Percentiles rank a stretch among this genome's conserved stretches.
phyloP scores from a whole-genome alignment of 1,284 basidiomycete species.

The Tilletia walkeri region DNA sequence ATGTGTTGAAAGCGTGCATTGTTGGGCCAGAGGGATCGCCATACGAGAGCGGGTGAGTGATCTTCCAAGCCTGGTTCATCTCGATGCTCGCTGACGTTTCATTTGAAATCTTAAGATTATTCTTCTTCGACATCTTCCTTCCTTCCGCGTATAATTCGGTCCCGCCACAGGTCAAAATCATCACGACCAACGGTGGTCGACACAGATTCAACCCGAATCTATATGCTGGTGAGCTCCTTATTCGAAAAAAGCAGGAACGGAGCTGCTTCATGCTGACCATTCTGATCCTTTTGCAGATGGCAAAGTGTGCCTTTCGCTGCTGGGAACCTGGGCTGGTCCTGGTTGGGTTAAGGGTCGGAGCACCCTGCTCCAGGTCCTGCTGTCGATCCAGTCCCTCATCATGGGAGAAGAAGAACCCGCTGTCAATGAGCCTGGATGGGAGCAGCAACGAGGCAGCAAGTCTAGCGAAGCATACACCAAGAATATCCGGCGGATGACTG shows the following conservation, averaged over 20 bases:
- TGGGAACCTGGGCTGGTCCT: slow-evolving; percentile 70
- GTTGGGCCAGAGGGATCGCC: slow-evolving; percentile 23
- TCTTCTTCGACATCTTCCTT: slow-evolving; percentile 83
- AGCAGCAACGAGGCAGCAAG: neutral
- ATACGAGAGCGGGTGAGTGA: slow-evolving; percentile 16
- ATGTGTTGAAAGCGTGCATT: slow-evolving; percentile 22
- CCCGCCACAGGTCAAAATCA: slow-evolving; percentile 79
- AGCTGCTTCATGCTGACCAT: neutral
- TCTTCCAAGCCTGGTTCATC: neutral
- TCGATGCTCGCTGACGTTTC: neutral
- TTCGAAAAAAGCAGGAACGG: neutral
- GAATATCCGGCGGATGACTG: slow-evolving; percentile 22
- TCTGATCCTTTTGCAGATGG: slow-evolving; percentile 60
- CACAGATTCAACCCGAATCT: slow-evolving; percentile 88
- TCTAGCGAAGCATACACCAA: neutral
- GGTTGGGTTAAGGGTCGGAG: slow-evolving; percentile 83
- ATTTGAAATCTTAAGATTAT: slow-evolving; percentile 22
- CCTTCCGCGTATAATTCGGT: slow-evolving; percentile 75
- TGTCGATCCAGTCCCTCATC: slow-evolving; percentile 92
- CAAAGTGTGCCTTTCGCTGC: slow-evolving; percentile 82
- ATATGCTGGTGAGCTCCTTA: slow-evolving; percentile 61
- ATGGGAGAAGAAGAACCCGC: slow-evolving; percentile 74
- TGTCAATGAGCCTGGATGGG: slow-evolving; percentile 72
- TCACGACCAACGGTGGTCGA: slow-evolving; percentile 86
- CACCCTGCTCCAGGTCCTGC: slow-evolving; percentile 72